Conservation (phyloP, 345 rosid genomes). For the Bruguiera parviflora region DNA sequence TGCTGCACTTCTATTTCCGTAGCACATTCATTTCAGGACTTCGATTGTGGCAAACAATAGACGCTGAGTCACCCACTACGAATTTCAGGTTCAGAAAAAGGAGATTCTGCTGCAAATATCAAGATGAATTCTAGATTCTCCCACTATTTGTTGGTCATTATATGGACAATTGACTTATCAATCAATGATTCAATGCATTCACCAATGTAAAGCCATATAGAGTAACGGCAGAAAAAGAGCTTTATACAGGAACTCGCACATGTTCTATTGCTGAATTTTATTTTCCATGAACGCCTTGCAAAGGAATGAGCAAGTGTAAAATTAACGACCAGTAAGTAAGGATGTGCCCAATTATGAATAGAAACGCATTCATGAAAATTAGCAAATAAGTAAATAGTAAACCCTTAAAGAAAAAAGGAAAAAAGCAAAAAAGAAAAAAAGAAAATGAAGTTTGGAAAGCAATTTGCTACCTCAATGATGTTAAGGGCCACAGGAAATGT, state of each 20-base stretch:
- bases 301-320: neutral
- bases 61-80: conserved; percentile 13
- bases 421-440: too few species aligned
- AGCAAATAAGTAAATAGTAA: too few species aligned
- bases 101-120: conserved; percentile 30
- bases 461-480: neutral
- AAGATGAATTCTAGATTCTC: conserved; percentile 15
- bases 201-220: conserved; percentile 4
- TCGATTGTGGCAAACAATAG: conserved; percentile 18
- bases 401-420: too few species aligned
- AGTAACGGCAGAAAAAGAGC: neutral
- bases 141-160: conserved; percentile 15
- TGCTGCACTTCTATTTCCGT: conserved; percentile 11
- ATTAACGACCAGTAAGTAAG: too few species aligned
- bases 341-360: too few species aligned
- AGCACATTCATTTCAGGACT: neutral
- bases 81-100: conserved; percentile 7
- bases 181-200: neutral
- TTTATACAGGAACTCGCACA: too few species aligned
- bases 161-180: conserved; percentile 2
- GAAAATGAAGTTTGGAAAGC: neutral
- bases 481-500: neutral
- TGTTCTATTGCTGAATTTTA: neutral
- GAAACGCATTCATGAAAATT: too few species aligned
- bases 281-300: neutral